Percentiles rank a stretch among this genome's conserved stretches.
Evolutionary conservation across 139 green algal species (phyloP).

Genomic region (Tetraselmis striata): DNA sequence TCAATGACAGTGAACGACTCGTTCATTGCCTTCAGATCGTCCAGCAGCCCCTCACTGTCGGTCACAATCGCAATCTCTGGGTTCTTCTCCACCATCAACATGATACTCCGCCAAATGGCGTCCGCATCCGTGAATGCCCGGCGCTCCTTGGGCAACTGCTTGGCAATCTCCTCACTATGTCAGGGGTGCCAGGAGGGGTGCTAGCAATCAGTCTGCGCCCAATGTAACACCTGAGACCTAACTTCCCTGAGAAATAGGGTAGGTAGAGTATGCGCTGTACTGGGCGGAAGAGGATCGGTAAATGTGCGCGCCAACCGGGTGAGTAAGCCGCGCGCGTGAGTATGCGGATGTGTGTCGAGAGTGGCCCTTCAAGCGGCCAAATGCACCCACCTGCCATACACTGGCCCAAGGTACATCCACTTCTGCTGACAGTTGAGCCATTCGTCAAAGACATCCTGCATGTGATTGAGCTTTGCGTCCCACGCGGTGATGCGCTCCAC

Average conservation of each 20-base stretch:
- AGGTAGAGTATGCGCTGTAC: too few species aligned
- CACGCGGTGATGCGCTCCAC: slow-evolving; percentile 33
- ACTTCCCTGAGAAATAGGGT: too few species aligned
- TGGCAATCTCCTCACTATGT: slow-evolving; percentile 35
- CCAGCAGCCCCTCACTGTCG: slow-evolving; percentile 39
- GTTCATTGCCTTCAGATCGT: slow-evolving; percentile 35
- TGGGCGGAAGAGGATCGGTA: too few species aligned
- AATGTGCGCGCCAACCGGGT: too few species aligned
- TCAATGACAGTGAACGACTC: slow-evolving; percentile 28
- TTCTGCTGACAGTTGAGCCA: slow-evolving; percentile 39
- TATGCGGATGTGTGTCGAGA: too few species aligned
- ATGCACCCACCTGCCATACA: too few species aligned
- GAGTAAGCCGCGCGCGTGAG: too few species aligned
- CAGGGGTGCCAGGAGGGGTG: too few species aligned
- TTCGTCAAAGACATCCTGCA: slow-evolving; percentile 39
- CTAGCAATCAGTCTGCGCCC: too few species aligned
- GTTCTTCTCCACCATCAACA: slow-evolving; percentile 28
- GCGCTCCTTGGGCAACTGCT: slow-evolving; percentile 36
- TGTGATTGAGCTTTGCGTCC: slow-evolving; percentile 32
- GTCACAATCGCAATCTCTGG: slow-evolving; percentile 32
- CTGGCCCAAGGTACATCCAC: slow-evolving; percentile 51
- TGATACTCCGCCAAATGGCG: slow-evolving; percentile 31
- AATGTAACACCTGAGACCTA: too few species aligned
- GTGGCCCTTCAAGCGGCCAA: too few species aligned
- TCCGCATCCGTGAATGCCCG: slow-evolving; percentile 32